These are phyloP conservation scores for Diplodia mutila DNA, from an alignment of 2,329 filamentous ascomycete genomes.

Conservation along the genomic window DNA sequence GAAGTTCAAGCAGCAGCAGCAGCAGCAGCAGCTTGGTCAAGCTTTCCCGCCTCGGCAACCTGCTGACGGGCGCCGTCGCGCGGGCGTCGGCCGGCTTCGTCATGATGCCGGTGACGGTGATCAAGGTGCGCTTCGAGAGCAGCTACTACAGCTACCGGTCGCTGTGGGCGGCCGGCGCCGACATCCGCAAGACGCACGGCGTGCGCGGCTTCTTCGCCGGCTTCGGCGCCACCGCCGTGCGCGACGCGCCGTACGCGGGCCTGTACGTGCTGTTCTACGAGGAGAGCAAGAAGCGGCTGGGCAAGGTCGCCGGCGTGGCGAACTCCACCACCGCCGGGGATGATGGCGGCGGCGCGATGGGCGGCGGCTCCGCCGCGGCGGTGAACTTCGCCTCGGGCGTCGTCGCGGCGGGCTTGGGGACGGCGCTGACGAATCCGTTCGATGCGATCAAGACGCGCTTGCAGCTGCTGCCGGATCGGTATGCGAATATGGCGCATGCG, in stretches of 20 bases:
- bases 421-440: slow-evolving; percentile 91
- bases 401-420: slow-evolving; percentile 79
- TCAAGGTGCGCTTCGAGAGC: slow-evolving; percentile 96
- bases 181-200: slow-evolving; percentile 76
- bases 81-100: slow-evolving; percentile 85
- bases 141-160: slow-evolving; percentile 83
- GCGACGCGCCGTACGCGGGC: slow-evolving; percentile 96
- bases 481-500: slow-evolving; percentile 81
- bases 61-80: slow-evolving; percentile 81
- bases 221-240: slow-evolving; percentile 88
- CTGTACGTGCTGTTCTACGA: slow-evolving; percentile 96
- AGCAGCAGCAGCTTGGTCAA: slow-evolving; percentile 76
- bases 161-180: slow-evolving; percentile 69
- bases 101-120: slow-evolving; percentile 93
- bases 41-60: slow-evolving; percentile 81
- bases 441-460: slow-evolving; percentile 95
- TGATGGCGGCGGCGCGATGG: slow-evolving; percentile 30
- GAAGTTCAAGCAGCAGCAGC: neutral
- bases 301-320: slow-evolving; percentile 36
- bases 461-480: slow-evolving; percentile 82
- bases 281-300: slow-evolving; percentile 71
- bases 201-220: slow-evolving; percentile 87
- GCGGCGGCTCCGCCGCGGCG: slow-evolving; percentile 55
- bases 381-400: slow-evolving; percentile 88
- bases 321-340: too few species aligned